phyloP scores from a whole-genome alignment of 2,329 filamentous ascomycete genomes.

The Mycocentrospora acerina region DNA sequence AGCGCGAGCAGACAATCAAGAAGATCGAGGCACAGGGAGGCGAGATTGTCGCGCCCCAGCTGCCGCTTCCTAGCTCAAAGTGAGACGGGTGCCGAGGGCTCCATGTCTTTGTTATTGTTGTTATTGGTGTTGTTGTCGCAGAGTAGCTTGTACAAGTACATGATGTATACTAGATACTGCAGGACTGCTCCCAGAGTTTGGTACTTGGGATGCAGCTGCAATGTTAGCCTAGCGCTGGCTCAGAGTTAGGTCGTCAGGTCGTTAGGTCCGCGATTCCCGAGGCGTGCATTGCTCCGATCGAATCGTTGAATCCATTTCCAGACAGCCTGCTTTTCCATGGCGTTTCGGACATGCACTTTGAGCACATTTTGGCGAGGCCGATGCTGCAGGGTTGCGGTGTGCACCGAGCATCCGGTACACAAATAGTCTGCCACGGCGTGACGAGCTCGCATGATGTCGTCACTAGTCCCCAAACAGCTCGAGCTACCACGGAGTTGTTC shows the following conservation, averaged over 20 bases:
- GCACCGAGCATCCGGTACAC: neutral
- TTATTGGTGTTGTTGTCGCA: no score
- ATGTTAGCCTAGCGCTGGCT: constrained; percentile 5
- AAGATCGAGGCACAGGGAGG: constrained; percentile 47
- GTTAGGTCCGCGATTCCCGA: neutral
- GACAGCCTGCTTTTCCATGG: no score
- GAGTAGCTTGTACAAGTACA: no score
- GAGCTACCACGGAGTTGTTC: no score
- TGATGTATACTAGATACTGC: constrained; percentile 25
- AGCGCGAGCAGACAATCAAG: constrained; percentile 70
- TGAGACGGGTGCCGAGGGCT: no score
- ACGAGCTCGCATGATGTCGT: constrained; percentile 13
- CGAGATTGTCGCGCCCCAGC: constrained; percentile 37
- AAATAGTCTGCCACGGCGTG: neutral
- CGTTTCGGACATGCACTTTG: no score
- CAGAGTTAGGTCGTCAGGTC: neutral
- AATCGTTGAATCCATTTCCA: no score
- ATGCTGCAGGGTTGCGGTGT: neutral
- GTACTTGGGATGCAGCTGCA: constrained; percentile 7
- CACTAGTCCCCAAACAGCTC: constrained; percentile 2
- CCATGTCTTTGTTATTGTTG: no score
- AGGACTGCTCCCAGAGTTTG: constrained; percentile 1
- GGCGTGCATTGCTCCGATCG: no score
- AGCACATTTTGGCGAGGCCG: constrained; percentile 3
- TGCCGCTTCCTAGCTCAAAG: constrained; percentile 30